Conservation (phyloP, 108 stramenopile species). For the Bacterosira constricta region DNA sequence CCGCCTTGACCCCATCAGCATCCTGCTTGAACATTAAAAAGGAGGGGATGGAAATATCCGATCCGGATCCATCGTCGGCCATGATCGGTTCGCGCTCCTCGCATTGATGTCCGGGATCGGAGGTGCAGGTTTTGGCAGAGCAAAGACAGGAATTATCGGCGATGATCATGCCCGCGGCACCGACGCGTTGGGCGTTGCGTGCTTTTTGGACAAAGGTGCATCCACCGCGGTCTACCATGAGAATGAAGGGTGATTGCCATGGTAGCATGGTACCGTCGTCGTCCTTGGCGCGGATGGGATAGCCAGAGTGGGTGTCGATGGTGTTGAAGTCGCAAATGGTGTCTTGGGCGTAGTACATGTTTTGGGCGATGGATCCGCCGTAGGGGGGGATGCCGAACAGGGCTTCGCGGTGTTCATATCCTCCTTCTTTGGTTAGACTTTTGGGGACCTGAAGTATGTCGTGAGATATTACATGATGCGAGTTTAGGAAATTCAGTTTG, state of each 20-base stretch:
- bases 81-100: conserved; percentile 91
- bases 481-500: no score
- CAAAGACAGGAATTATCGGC: conserved; percentile 93
- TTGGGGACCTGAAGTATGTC: conserved; percentile 61
- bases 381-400: conserved; percentile 95
- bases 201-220: conserved; percentile 88
- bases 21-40: conserved; percentile 88
- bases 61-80: conserved; percentile 96
- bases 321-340: conserved; percentile 70
- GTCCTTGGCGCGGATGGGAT: conserved; percentile 49
- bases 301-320: conserved; percentile 55
- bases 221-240: conserved; percentile 85
- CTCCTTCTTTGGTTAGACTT: conserved; percentile 59
- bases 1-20: conserved; percentile 62
- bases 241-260: conserved; percentile 73
- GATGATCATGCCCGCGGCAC: conserved; percentile 92
- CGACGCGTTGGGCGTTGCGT: conserved; percentile 88
- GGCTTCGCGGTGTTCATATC: conserved; percentile 93
- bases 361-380: conserved; percentile 85
- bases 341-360: conserved; percentile 75
- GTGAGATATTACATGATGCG: no score
- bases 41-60: conserved; percentile 90
- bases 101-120: conserved; percentile 51
- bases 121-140: conserved; percentile 32
- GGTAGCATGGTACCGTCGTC: conserved; percentile 44